Evolutionary conservation across 345 rosid species (phyloP).

Genomic region (Boechera stricta): DNA sequence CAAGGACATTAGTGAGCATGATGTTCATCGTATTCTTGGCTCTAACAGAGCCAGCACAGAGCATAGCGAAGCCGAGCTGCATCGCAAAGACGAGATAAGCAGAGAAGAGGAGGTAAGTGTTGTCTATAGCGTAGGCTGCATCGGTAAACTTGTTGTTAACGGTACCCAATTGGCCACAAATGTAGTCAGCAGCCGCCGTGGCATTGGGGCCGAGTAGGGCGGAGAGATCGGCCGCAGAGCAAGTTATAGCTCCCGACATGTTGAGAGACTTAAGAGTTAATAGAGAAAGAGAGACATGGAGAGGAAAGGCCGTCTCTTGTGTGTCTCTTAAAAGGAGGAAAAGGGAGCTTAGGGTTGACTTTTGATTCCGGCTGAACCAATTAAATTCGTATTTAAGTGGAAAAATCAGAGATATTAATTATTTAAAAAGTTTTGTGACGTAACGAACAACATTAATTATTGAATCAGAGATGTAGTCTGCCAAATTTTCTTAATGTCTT

Average conservation of each 20-base stretch:
- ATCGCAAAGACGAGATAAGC: slow-evolving; percentile 90
- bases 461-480: slow-evolving; percentile 23
- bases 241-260: slow-evolving; percentile 45
- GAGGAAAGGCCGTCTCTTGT: slow-evolving; percentile 7
- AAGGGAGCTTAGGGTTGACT: slow-evolving; percentile 30
- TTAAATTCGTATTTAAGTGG: neutral
- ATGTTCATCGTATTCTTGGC: slow-evolving; percentile 96
- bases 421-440: neutral
- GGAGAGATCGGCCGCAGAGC: slow-evolving; percentile 57
- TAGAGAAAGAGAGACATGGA: slow-evolving; percentile 16
- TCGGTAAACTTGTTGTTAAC: slow-evolving; percentile 51
- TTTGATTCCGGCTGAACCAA: slow-evolving; percentile 26
- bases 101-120: slow-evolving; percentile 88
- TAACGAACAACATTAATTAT: neutral
- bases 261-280: slow-evolving; percentile 6
- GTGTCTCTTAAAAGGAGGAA: slow-evolving; percentile 17
- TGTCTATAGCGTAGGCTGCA: slow-evolving; percentile 72
- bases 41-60: slow-evolving; percentile 94
- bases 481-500: slow-evolving; percentile 7
- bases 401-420: neutral
- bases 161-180: slow-evolving; percentile 55
- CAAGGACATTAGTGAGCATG: slow-evolving; percentile 95
- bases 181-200: slow-evolving; percentile 63
- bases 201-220: slow-evolving; percentile 63
- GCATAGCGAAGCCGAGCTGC: slow-evolving; percentile 98